These are phyloP conservation scores for Diaporthe destruens DNA, from an alignment of 2,329 filamentous ascomycete genomes.

Conservation along the genomic window DNA sequence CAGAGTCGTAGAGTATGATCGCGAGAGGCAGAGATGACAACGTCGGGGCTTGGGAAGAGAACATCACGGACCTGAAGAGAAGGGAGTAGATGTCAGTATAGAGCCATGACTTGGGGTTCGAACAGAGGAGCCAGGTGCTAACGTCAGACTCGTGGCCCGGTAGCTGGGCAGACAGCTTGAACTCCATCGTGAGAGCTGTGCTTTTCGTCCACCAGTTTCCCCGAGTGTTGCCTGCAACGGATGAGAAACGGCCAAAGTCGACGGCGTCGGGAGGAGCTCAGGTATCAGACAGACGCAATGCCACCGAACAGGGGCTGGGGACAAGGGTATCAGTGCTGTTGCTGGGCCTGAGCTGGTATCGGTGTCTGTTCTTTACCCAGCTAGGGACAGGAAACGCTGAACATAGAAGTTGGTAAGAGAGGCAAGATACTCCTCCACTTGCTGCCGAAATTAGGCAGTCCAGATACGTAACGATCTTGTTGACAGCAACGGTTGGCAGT, in stretches of 20 bases:
- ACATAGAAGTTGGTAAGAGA: background rate
- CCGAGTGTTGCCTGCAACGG: too few relatives aligned
- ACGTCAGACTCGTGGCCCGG: constrained; percentile 95
- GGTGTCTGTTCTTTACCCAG: background rate
- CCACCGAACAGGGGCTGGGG: background rate
- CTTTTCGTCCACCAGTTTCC: background rate
- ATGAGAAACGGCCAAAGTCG: background rate
- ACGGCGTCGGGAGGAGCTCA: background rate
- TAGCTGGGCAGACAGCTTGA: constrained; percentile 93
- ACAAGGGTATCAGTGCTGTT: background rate
- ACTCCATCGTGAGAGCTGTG: constrained; percentile 62
- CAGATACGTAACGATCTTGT: background rate
- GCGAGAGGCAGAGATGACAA: constrained; percentile 87
- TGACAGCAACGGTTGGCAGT: constrained; percentile 1
- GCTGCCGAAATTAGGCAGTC: background rate
- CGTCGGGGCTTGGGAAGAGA: constrained; percentile 78
- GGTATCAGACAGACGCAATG: background rate
- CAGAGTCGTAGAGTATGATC: constrained; percentile 92
- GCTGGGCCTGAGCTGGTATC: background rate
- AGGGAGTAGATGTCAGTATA: constrained; percentile 27
- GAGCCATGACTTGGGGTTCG: background rate
- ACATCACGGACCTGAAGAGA: constrained; percentile 83
- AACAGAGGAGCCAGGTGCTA: constrained; percentile 52
- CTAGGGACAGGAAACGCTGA: background rate
- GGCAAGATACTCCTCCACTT: background rate